phyloP scores from a whole-genome alignment of 441 rosid species.

The Pelargonium citronellum region DNA sequence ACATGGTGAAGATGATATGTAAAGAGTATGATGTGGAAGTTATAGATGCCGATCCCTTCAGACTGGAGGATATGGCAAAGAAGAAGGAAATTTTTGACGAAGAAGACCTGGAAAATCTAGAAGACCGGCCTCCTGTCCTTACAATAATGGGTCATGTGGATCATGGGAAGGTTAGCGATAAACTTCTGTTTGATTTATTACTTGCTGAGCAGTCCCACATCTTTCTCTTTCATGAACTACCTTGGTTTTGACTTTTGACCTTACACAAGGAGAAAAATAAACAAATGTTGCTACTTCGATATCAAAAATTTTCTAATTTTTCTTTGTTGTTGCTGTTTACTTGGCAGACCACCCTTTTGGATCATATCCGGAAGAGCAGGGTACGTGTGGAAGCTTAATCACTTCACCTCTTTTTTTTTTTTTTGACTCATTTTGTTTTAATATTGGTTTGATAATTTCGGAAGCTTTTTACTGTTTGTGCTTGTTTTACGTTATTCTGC shows the following conservation, averaged over 20 bases:
- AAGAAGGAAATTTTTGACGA: slow-evolving; percentile 77
- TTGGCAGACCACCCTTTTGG: slow-evolving; percentile 90
- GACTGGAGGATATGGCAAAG: slow-evolving; percentile 83
- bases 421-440: not conserved
- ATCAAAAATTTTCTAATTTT: slow-evolving; percentile 27
- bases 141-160: slow-evolving; percentile 99
- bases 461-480: slow-evolving; percentile 18
- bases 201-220: not conserved
- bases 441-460: not conserved
- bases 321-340: slow-evolving; percentile 22
- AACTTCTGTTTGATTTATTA: not conserved
- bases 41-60: slow-evolving; percentile 65
- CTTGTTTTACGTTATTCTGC: slow-evolving; percentile 16
- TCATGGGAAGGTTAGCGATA: slow-evolving; percentile 76
- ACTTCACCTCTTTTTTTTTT: slow-evolving; percentile 14
- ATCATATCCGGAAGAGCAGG: slow-evolving; percentile 87
- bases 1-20: slow-evolving; percentile 94
- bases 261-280: not conserved
- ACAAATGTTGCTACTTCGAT: slow-evolving; percentile 4
- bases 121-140: slow-evolving; percentile 89
- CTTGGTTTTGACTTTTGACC: not conserved
- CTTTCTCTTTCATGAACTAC: not conserved
- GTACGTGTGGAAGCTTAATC: slow-evolving; percentile 39
- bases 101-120: slow-evolving; percentile 81
- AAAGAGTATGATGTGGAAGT: slow-evolving; percentile 79